Evolutionary conservation across 768 basidiomycete genomes (phyloP).

Genomic region (Trametes elegans): DNA sequence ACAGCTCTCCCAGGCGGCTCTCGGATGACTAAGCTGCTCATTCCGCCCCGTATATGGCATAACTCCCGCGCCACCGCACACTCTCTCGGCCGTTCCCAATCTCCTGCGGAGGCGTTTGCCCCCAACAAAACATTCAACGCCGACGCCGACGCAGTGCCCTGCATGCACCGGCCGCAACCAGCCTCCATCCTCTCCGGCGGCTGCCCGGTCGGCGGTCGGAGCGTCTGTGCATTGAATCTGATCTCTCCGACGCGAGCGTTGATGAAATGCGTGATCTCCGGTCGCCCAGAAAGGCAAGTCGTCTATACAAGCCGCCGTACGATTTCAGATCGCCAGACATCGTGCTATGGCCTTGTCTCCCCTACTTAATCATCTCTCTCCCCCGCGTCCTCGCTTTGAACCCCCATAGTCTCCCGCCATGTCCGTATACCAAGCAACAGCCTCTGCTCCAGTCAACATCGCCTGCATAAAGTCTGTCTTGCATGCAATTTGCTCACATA

Average conservation of each 20-base stretch:
- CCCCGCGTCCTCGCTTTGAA: not conserved
- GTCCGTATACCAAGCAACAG: slow-evolving; percentile 78
- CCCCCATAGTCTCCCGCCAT: slow-evolving; percentile 35
- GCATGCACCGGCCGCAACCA: not conserved
- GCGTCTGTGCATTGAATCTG: not conserved
- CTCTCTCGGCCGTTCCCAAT: slow-evolving; percentile 3
- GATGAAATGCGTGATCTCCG: slow-evolving; percentile 8
- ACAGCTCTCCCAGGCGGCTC: slow-evolving; percentile 14
- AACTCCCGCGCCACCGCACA: not conserved
- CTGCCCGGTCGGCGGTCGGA: not conserved
- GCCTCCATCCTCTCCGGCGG: not conserved
- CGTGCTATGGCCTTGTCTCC: slow-evolving; percentile 18
- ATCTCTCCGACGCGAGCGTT: not conserved
- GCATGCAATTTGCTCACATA: slow-evolving; percentile 5
- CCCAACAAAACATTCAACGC: too few species aligned
- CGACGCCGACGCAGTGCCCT: too few species aligned
- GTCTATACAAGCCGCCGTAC: slow-evolving; percentile 21
- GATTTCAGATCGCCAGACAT: slow-evolving; percentile 27
- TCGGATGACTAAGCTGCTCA: slow-evolving; percentile 15
- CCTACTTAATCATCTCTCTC: slow-evolving; percentile 14
- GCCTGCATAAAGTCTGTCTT: slow-evolving; percentile 86
- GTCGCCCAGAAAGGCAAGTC: slow-evolving; percentile 8
- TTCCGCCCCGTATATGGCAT: slow-evolving; percentile 6
- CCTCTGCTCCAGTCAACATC: slow-evolving; percentile 94
- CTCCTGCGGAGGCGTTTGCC: too few species aligned